A percentile compares a stretch with the other conserved stretches of the same genome.
phyloP scores from a whole-genome alignment of 352 stramenopile species.

The Thraustochytrium sp. region DNA sequence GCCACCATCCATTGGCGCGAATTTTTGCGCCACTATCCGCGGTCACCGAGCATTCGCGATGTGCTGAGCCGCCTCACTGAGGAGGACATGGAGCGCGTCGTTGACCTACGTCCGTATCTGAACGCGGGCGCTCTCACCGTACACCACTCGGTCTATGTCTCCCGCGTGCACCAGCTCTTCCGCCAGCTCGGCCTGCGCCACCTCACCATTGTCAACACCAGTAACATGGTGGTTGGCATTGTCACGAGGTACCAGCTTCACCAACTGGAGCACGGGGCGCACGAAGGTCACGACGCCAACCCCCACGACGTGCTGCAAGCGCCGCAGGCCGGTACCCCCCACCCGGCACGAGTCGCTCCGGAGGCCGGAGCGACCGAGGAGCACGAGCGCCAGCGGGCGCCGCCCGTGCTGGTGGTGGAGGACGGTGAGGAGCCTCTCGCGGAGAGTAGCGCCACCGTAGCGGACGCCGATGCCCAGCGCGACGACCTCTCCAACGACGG shows the following conservation, averaged over 20 bases:
- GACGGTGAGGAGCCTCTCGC: too few relatives aligned
- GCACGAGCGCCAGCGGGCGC: too few relatives aligned
- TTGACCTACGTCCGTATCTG: slow-evolving; percentile 93
- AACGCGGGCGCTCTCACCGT: slow-evolving; percentile 93
- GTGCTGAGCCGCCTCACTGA: slow-evolving; percentile 54
- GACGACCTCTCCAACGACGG: too few relatives aligned
- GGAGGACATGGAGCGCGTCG: slow-evolving; percentile 78
- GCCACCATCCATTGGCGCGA: slow-evolving; percentile 52
- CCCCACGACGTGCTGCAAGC: too few relatives aligned
- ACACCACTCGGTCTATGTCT: slow-evolving; percentile 62
- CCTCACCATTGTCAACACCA: slow-evolving; percentile 81
- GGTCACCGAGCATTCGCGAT: slow-evolving; percentile 63
- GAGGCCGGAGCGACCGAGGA: too few relatives aligned
- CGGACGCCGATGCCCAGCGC: too few relatives aligned
- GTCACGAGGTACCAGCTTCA: slow-evolving; percentile 69
- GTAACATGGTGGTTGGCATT: slow-evolving; percentile 81
- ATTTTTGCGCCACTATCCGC: slow-evolving; percentile 71
- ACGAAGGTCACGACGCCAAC: too few relatives aligned
- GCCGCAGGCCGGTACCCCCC: too few relatives aligned
- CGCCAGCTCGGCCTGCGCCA: slow-evolving; percentile 90
- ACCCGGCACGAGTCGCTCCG: too few relatives aligned
- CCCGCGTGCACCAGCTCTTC: slow-evolving; percentile 92
- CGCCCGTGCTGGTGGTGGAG: too few relatives aligned
- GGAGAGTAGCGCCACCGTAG: too few relatives aligned
- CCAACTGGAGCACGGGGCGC: neutral